Evolutionary conservation across 2,329 filamentous ascomycete genomes (phyloP).

Genomic region (Emmonsiellopsis sp.): DNA sequence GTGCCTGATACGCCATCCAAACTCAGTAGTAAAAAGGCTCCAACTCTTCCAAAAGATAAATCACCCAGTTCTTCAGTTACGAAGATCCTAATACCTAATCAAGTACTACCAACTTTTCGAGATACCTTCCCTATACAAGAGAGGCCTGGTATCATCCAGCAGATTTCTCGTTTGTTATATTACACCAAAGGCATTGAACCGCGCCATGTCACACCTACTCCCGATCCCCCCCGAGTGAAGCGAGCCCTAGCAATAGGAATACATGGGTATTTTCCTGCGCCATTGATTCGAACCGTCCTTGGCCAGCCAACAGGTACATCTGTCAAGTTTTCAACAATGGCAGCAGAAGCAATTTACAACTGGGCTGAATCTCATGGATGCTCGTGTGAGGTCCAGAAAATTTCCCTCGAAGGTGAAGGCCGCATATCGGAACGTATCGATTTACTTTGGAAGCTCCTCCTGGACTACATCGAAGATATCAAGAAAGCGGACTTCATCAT

Average conservation of each 20-base stretch:
- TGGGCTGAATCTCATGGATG: constrained; percentile 72
- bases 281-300: constrained; percentile 78
- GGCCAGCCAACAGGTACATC: constrained; percentile 95
- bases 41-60: neutral
- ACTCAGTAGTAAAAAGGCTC: constrained; percentile 24
- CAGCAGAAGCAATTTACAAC: constrained; percentile 69
- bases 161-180: constrained; percentile 36
- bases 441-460: constrained; percentile 83
- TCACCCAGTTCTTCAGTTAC: neutral
- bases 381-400: constrained; percentile 78
- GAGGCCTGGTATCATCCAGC: constrained; percentile 57
- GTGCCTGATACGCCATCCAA: constrained; percentile 9
- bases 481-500: constrained; percentile 80
- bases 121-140: constrained; percentile 37
- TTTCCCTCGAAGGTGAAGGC: constrained; percentile 89
- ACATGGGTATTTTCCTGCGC: constrained; percentile 86
- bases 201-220: constrained; percentile 64
- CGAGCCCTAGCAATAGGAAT: constrained; percentile 89
- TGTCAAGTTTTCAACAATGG: constrained; percentile 81
- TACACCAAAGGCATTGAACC: constrained; percentile 49
- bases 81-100: constrained; percentile 31
- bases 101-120: constrained; percentile 40
- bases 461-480: constrained; percentile 92
- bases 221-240: constrained; percentile 62
- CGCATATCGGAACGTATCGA: constrained; percentile 84